Conservation (phyloP, 495 filamentous ascomycete genomes). For the Aspergillus saccharolyticus region DNA sequence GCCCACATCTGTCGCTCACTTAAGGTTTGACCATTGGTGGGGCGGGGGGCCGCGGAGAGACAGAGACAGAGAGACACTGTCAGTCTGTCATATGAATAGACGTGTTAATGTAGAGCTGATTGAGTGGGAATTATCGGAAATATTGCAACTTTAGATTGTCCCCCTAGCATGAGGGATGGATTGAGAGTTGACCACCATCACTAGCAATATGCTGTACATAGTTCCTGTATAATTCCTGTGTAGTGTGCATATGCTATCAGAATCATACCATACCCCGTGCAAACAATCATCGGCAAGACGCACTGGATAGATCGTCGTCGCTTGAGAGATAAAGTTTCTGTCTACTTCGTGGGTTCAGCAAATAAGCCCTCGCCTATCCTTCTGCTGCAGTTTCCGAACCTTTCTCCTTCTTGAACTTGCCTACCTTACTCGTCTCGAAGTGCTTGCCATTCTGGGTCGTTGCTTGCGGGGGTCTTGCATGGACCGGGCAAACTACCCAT, state of each 20-base stretch:
- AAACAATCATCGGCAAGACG: background rate
- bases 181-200: too few species aligned
- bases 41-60: background rate
- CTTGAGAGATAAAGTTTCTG: background rate
- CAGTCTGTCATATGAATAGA: background rate
- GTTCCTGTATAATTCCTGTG: too few species aligned
- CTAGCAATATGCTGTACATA: too few species aligned
- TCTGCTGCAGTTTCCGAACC: background rate
- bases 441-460: too few species aligned
- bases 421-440: background rate
- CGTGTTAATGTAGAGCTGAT: too few species aligned
- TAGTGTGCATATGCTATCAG: background rate
- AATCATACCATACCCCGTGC: background rate
- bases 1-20: background rate
- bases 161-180: too few species aligned
- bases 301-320: background rate
- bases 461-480: too few species aligned
- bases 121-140: too few species aligned
- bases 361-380: background rate
- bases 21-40: conserved; percentile 1
- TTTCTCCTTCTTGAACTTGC: background rate
- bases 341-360: background rate
- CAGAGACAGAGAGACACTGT: background rate
- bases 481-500: too few species aligned
- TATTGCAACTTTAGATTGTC: too few species aligned